phyloP scores from a whole-genome alignment of 2,329 filamentous ascomycete genomes.

The Aspergillus pseudoglaucus region DNA sequence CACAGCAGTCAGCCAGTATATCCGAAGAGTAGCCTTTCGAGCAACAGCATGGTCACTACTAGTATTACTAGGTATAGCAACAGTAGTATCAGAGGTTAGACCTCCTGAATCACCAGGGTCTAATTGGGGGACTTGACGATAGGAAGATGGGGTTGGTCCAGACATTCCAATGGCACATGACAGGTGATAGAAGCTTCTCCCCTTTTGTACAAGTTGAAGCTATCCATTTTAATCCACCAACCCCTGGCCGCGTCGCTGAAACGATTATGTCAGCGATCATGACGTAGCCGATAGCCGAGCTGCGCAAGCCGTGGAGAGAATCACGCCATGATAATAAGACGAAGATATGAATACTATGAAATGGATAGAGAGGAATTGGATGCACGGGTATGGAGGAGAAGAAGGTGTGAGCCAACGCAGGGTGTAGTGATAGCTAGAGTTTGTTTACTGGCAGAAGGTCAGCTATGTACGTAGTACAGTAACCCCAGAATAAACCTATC shows the following conservation, averaged over 20 bases:
- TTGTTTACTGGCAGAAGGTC: too few relatives aligned
- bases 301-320: background rate
- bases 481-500: too few relatives aligned
- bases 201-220: constrained; percentile 4
- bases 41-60: background rate
- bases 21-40: constrained; percentile 37
- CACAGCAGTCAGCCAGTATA: constrained; percentile 48
- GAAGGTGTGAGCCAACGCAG: background rate
- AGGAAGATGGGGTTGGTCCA: background rate
- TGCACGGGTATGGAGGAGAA: background rate
- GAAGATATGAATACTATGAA: background rate
- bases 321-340: background rate
- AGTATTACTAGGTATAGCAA: background rate
- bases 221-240: constrained; percentile 3
- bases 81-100: background rate
- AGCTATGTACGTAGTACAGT: too few relatives aligned
- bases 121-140: constrained; percentile 10
- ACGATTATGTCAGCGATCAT: constrained; percentile 1
- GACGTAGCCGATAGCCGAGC: constrained; percentile 11
- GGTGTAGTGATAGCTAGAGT: background rate
- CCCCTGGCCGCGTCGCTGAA: background rate
- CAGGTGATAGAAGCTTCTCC: background rate
- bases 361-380: background rate
- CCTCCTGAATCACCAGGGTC: constrained; percentile 1
- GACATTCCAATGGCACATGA: background rate